A percentile compares a stretch with the other conserved stretches of the same genome.
These are phyloP conservation scores for Zalaria obscura DNA, from an alignment of 2,329 filamentous ascomycete genomes.

Conservation along the genomic window DNA sequence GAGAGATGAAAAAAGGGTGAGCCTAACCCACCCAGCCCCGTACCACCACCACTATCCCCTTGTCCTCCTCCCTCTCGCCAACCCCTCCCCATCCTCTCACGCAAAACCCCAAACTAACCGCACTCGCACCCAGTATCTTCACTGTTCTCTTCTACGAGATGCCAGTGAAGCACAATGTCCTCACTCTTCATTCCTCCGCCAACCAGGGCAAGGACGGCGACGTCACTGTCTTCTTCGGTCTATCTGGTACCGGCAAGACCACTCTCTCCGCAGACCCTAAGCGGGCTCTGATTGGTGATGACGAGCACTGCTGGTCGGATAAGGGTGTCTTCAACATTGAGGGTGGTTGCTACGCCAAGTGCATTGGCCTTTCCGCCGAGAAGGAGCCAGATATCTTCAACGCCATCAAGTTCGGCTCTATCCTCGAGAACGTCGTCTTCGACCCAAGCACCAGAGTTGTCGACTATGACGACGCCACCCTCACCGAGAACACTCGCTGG, in stretches of 20 bases:
- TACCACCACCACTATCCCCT: too few relatives aligned
- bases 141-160: conserved; percentile 99
- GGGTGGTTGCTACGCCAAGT: conserved; percentile 98
- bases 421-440: conserved; percentile 98
- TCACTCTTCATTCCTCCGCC: conserved; percentile 95
- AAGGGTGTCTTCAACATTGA: conserved; percentile 98
- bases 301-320: conserved; percentile 99
- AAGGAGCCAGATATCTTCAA: conserved; percentile 98
- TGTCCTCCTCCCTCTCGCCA: too few relatives aligned
- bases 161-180: conserved; percentile 98
- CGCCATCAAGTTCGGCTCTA: conserved; percentile 91
- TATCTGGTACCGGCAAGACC: conserved; percentile 97
- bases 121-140: conserved; percentile 54
- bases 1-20: conserved; percentile 75
- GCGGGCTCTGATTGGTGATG: conserved; percentile 90
- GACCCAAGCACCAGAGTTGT: conserved; percentile 78
- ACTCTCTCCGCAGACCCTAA: conserved; percentile 95
- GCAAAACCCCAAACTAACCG: too few relatives aligned
- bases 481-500: conserved; percentile 96
- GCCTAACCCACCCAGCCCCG: neutral
- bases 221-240: conserved; percentile 97
- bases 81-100: too few relatives aligned
- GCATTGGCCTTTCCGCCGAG: conserved; percentile 89
- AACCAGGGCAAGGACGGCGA: conserved; percentile 93
- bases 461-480: conserved; percentile 86